A percentile compares a stretch with the other conserved stretches of the same genome.
Conservation (phyloP, 139 green algal species). For the Pycnococcus provasolii region DNA sequence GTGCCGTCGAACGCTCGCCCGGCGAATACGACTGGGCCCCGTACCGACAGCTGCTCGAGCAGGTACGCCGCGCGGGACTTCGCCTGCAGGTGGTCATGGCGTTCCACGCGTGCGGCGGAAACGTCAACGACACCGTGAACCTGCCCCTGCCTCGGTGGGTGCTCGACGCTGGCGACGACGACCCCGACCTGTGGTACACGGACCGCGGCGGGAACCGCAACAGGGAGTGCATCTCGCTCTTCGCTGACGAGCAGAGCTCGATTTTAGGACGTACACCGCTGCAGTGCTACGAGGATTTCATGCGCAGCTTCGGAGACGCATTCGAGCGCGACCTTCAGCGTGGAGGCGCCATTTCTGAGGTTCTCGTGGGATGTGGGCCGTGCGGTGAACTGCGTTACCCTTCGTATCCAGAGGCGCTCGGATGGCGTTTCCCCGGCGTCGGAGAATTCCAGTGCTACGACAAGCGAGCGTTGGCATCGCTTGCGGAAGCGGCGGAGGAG, state of each 20-base stretch:
- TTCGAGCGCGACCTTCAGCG: background rate
- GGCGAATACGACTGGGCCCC: conserved; percentile 38
- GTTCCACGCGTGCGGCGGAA: conserved; percentile 47
- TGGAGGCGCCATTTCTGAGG: conserved; percentile 60
- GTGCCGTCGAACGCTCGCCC: conserved; percentile 73
- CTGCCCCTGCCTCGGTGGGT: conserved; percentile 90
- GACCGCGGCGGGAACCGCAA: conserved; percentile 76
- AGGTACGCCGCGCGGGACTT: conserved; percentile 4
- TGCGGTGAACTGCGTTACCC: conserved; percentile 97
- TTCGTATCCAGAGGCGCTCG: conserved; percentile 59
- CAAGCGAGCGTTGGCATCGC: conserved; percentile 75
- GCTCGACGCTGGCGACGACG: conserved; percentile 61
- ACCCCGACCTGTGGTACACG: conserved; percentile 94
- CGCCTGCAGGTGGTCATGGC: conserved; percentile 37
- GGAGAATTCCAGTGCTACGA: conserved; percentile 98
- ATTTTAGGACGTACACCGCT: conserved; percentile 79
- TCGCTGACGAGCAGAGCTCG: conserved; percentile 68
- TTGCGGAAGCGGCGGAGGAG: conserved; percentile 36
- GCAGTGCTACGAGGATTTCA: conserved; percentile 85
- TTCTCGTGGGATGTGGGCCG: conserved; percentile 89
- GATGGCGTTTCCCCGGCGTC: conserved; percentile 88
- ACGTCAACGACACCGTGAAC: conserved; percentile 39
- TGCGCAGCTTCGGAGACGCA: conserved; percentile 56
- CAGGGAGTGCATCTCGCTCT: conserved; percentile 84
- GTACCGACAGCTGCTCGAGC: conserved; percentile 28